A percentile compares a stretch with the other conserved stretches of the same genome.
phyloP scores from a whole-genome alignment of 345 rosid species.

The Eucalyptus pauciflora region DNA sequence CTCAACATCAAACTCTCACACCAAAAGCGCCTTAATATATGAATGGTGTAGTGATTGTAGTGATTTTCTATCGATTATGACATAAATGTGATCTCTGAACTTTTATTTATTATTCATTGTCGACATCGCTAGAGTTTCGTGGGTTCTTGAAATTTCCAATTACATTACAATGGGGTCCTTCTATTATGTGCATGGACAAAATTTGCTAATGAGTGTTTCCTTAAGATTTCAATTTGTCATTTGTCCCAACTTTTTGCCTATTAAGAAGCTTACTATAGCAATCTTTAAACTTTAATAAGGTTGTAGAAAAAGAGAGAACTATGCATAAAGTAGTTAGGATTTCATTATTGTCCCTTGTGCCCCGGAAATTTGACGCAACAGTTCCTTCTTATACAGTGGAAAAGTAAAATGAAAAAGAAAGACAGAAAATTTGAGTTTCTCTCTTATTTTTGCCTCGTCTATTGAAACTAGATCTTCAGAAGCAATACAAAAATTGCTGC shows the following conservation, averaged over 20 bases:
- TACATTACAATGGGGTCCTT: background rate
- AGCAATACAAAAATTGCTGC: background rate
- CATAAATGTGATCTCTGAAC: background rate
- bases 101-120: background rate
- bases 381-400: background rate
- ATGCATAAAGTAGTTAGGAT: background rate
- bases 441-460: background rate
- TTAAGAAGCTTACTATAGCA: background rate
- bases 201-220: background rate
- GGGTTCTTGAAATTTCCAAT: background rate
- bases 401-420: background rate
- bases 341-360: background rate
- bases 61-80: background rate
- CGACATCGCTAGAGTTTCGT: background rate
- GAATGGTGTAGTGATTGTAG: background rate
- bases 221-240: background rate
- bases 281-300: background rate
- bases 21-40: background rate
- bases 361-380: background rate
- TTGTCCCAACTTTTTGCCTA: background rate
- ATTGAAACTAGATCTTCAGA: background rate
- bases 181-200: background rate
- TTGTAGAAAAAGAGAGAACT: background rate
- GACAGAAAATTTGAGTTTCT: background rate
- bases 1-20: background rate